phyloP scores from a whole-genome alignment of 257 asterid species.

The Parsonsia alboflavescens region DNA sequence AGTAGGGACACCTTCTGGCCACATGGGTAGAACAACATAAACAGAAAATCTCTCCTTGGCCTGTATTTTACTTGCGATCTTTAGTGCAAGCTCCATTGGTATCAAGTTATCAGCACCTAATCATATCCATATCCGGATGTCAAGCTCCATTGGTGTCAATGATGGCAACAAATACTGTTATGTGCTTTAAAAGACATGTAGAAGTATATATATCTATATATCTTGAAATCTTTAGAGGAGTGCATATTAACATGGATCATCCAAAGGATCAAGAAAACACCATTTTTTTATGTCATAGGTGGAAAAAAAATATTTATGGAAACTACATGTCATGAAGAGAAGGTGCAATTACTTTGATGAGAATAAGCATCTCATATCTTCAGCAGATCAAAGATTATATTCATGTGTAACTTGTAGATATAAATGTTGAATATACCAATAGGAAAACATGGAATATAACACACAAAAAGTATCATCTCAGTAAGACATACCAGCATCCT shows the following conservation, averaged over 20 bases:
- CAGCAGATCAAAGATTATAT: neutral
- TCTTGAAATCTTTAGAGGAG: neutral
- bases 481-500: constrained; percentile 53
- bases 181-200: neutral
- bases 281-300: neutral
- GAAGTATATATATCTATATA: neutral
- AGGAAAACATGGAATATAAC: neutral
- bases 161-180: neutral
- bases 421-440: neutral
- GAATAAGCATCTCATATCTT: neutral
- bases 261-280: neutral
- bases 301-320: neutral
- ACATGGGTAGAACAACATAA: constrained; percentile 82
- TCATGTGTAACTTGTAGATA: neutral
- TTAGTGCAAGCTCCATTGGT: constrained; percentile 86
- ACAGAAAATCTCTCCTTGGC: constrained; percentile 75
- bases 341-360: neutral
- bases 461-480: neutral
- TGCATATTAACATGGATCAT: neutral
- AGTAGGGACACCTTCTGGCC: constrained; percentile 91
- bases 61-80: constrained; percentile 77
- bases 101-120: constrained; percentile 90
- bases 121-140: too few species aligned
- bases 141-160: constrained; percentile 83
- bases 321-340: neutral